A percentile compares a stretch with the other conserved stretches of the same genome.
phyloP scores from a whole-genome alignment of 2,329 filamentous ascomycete species.

The Magnaporthales sp. region DNA sequence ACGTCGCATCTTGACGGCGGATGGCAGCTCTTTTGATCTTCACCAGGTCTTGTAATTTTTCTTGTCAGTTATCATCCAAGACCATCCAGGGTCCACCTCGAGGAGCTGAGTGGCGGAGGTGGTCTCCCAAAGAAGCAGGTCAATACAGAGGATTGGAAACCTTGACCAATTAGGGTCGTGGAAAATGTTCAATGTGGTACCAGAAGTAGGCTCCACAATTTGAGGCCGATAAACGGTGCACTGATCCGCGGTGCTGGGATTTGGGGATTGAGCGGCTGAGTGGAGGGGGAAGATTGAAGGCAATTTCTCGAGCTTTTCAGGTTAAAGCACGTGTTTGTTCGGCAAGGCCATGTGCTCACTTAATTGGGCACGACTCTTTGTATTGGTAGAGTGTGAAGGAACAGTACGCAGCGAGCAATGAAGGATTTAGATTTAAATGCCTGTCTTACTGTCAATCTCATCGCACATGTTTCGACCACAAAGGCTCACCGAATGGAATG shows the following conservation, averaged over 20 bases:
- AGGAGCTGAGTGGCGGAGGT: neutral
- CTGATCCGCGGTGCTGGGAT: neutral
- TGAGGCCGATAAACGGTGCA: neutral
- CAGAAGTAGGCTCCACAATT: neutral
- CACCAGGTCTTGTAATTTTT: neutral
- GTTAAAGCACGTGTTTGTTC: neutral
- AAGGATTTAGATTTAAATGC: neutral
- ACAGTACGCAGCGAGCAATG: neutral
- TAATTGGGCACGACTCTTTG: neutral
- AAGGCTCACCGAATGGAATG: too few species aligned
- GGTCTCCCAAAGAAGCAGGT: slow-evolving; percentile 1
- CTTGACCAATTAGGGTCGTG: neutral
- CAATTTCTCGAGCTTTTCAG: neutral
- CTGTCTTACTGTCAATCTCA: too few species aligned
- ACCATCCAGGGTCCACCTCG: neutral
- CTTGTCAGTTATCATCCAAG: neutral
- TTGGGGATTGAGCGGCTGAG: neutral
- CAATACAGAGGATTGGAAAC: neutral
- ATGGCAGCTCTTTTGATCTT: neutral
- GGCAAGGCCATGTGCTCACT: neutral
- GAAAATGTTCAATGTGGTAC: neutral
- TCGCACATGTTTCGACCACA: too few species aligned
- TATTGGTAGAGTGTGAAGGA: neutral
- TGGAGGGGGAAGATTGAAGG: neutral
- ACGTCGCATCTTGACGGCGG: neutral